Conservation (phyloP, 768 basidiomycete genomes). For the Gymnopilus junonius region DNA sequence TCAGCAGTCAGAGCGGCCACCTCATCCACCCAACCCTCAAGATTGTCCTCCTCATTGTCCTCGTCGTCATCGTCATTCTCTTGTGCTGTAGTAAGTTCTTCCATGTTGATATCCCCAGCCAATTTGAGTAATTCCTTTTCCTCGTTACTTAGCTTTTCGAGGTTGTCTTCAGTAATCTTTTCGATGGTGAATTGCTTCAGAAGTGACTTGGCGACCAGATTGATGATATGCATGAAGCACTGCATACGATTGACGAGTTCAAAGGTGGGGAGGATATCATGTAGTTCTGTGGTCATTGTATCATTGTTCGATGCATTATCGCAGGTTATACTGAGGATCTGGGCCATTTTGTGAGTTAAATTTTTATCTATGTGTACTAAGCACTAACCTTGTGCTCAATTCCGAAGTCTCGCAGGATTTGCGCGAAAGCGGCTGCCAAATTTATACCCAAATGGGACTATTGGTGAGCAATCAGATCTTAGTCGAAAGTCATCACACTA, state of each 20-base stretch:
- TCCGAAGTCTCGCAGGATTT: not conserved
- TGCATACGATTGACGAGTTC: not conserved
- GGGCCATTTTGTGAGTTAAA: not conserved
- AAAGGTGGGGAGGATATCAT: not conserved
- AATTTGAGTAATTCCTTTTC: not conserved
- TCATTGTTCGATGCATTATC: not conserved
- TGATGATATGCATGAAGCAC: not conserved
- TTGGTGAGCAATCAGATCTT: not conserved
- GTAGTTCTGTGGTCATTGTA: not conserved
- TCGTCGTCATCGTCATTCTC: not conserved
- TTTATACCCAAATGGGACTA: not conserved
- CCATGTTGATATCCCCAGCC: not conserved
- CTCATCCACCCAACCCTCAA: not conserved
- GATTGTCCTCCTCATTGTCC: not conserved
- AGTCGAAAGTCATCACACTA: not conserved
- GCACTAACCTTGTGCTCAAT: conserved; percentile 10
- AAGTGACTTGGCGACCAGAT: not conserved
- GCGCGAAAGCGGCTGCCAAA: not conserved
- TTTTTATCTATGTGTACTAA: not conserved
- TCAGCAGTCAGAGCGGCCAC: not conserved
- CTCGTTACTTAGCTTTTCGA: not conserved
- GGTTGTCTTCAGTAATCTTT: not conserved
- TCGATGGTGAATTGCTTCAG: not conserved
- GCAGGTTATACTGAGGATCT: conserved; percentile 1
- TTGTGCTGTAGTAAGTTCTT: not conserved